A percentile compares a stretch with the other conserved stretches of the same genome.
Conservation (phyloP, 2,329 filamentous ascomycete species). For the Nannizziopsis barbatae region DNA sequence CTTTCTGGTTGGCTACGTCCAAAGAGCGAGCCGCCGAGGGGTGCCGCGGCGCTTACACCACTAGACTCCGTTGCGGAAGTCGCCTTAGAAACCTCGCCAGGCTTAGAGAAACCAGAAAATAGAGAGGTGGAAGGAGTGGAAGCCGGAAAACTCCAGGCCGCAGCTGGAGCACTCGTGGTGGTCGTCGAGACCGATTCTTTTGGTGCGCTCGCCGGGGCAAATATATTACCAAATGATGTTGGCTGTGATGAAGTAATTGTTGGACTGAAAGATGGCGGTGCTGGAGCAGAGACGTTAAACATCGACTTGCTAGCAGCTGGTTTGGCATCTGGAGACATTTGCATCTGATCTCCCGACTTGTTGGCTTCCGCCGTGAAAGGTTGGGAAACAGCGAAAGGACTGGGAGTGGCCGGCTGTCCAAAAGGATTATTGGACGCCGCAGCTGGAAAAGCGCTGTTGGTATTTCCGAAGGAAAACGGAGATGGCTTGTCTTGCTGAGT, state of each 20-base stretch:
- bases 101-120: background rate
- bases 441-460: slow-evolving; percentile 9
- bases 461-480: slow-evolving; percentile 6
- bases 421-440: slow-evolving; percentile 19
- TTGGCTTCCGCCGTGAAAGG: slow-evolving; percentile 9
- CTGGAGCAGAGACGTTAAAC: slow-evolving; percentile 18
- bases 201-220: background rate
- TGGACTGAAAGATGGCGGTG: slow-evolving; percentile 18
- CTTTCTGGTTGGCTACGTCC: slow-evolving; percentile 8
- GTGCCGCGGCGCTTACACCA: background rate
- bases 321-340: slow-evolving; percentile 26
- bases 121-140: background rate
- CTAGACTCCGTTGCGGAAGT: background rate
- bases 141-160: slow-evolving; percentile 4
- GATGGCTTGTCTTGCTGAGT: slow-evolving; percentile 7
- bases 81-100: background rate
- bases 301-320: slow-evolving; percentile 17
- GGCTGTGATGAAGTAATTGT: slow-evolving; percentile 7
- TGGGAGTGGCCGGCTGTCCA: slow-evolving; percentile 19
- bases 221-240: background rate
- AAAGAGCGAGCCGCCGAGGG: slow-evolving; percentile 7
- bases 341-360: slow-evolving; percentile 23
- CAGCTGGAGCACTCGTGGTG: slow-evolving; percentile 1
- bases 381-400: slow-evolving; percentile 11
- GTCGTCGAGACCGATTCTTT: background rate